Base-by-base conservation (phyloP, 1,284 basidiomycete species). In the Xerocomus cyaneibrunnescens region DNA sequence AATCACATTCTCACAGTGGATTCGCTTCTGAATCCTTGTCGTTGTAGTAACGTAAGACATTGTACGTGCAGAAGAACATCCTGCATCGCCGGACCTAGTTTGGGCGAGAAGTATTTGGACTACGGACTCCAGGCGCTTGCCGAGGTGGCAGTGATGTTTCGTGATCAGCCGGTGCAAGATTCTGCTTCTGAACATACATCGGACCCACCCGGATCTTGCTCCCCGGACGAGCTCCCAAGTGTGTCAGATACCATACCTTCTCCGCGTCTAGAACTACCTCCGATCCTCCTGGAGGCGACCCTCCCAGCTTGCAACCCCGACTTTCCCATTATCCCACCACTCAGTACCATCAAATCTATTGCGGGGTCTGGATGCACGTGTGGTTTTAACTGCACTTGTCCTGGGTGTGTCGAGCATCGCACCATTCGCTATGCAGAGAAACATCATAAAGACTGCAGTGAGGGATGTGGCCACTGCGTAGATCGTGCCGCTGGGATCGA, bases 321-420 rank as follows among this genome's bases (percentile, higher is more conserved):
- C 10, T 85, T 84, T 57, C 72, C 74, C 32, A 67, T 68, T 10
- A 84, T 87, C 64, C 81, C 84, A n/a, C 75, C 83, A 0, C 74
- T 85, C 57, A 80, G 76, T 59, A 70, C 73, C 38, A 74, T 83
- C 45, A 72, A 73, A 19, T 80, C 81, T 3, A 62, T 84, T 13
- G 81, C 81, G 1, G 82, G 80, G 22, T 77, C 82, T 2, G 82
- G 82, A 5, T 90, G 87, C 62, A 84, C 81, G 13, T 90, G 87
- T 62, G 86, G 87, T 23, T 68, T 80, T 32, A 69, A 73, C 37
- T 90, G 87, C 61, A 76, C 75, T n/a, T 90, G 87, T 65, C 86
- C 85, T 1, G 87, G 86, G 27, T 90, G 87, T 62, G 65, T 79
- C 19, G 75, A 85, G 58, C 87, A 90, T 61, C 81, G 84, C 16